These are phyloP conservation scores for Emiliania huxleyi DNA, from an alignment of 78 protist genomes.

Conservation along the genomic window DNA sequence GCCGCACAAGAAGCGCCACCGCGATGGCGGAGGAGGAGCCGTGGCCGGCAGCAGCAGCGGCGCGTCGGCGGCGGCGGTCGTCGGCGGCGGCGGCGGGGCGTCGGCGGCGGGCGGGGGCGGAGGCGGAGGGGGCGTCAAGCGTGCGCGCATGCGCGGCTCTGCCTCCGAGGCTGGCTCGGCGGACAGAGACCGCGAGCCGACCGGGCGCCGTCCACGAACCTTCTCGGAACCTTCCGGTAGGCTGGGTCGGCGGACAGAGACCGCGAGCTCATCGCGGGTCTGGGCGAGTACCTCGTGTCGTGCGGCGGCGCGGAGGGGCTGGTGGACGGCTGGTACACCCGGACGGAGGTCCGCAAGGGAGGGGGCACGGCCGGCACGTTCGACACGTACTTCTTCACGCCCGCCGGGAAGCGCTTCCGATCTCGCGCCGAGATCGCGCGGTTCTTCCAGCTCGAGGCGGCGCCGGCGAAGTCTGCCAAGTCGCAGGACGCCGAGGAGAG, in stretches of 20 bases:
- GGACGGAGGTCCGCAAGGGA: neutral
- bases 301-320: neutral
- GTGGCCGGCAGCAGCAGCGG: too few relatives aligned
- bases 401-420: neutral
- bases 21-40: too few relatives aligned
- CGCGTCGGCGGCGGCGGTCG: too few relatives aligned
- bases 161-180: neutral
- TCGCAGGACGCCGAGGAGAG: neutral
- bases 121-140: neutral
- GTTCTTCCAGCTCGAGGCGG: neutral
- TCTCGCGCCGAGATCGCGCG: constrained; percentile 19
- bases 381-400: neutral
- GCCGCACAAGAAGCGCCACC: too few relatives aligned
- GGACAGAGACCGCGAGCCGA: neutral
- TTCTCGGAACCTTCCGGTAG: too few relatives aligned
- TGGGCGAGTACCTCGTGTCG: neutral
- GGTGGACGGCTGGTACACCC: neutral
- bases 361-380: neutral
- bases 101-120: neutral
- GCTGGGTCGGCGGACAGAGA: neutral
- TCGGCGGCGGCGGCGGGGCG: neutral
- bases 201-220: too few relatives aligned
- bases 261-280: neutral
- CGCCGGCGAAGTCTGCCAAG: neutral
- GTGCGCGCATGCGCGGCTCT: neutral